Percentiles rank a stretch among this genome's conserved stretches.
These are phyloP conservation scores for Amniculicola lignicola DNA, from an alignment of 495 filamentous ascomycete species.

Conservation along the genomic window DNA sequence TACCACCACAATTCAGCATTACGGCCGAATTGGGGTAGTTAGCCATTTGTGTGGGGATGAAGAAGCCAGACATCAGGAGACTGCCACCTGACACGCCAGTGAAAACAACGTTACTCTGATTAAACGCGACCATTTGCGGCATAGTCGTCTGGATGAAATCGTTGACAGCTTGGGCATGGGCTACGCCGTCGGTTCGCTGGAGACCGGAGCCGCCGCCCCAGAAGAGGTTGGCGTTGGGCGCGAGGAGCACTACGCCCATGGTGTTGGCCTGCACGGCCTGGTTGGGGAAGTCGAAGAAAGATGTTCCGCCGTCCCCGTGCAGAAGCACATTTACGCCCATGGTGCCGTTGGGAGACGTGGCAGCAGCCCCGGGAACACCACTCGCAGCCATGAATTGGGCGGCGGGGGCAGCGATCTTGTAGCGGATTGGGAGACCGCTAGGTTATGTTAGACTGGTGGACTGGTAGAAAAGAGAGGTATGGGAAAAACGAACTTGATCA, in stretches of 20 bases:
- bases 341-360: slow-evolving; percentile 38
- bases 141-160: slow-evolving; percentile 44
- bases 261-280: slow-evolving; percentile 48
- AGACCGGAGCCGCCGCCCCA: slow-evolving; percentile 51
- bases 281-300: slow-evolving; percentile 57
- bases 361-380: slow-evolving; percentile 42
- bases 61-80: slow-evolving; percentile 49
- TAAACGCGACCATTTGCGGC: slow-evolving; percentile 47
- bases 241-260: slow-evolving; percentile 49
- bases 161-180: slow-evolving; percentile 48
- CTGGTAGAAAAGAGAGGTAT: not conserved
- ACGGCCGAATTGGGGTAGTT: slow-evolving; percentile 44
- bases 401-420: slow-evolving; percentile 49
- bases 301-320: slow-evolving; percentile 55
- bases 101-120: slow-evolving; percentile 46
- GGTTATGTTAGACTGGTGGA: not conserved
- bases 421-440: slow-evolving; percentile 47
- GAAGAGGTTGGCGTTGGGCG: slow-evolving; percentile 51
- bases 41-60: slow-evolving; percentile 49
- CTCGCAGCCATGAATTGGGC: slow-evolving; percentile 46
- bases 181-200: slow-evolving; percentile 49
- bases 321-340: slow-evolving; percentile 48
- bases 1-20: slow-evolving; percentile 49
- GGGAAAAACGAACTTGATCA: slow-evolving; percentile 43
- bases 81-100: slow-evolving; percentile 50